Evolutionary conservation across 371 early-diverging fungal genomes (phyloP), one percentile per base, ranked within the genome.

Genomic region (Batkoa obscura): DNA sequence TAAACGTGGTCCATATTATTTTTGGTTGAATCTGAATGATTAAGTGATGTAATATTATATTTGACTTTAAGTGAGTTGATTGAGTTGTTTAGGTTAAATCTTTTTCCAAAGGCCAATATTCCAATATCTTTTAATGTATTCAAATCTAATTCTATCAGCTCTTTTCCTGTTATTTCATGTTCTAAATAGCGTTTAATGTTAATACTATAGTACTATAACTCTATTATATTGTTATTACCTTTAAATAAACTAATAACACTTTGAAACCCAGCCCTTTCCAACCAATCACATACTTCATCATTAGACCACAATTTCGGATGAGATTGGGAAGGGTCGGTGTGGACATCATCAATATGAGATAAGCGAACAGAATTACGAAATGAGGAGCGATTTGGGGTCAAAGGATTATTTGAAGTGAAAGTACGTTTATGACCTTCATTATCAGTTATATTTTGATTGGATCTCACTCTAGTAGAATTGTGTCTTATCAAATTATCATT

Each of bases 101-200:
- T 71, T 58, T 79, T 77, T 5, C 84, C 84, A 61, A 78, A 81
- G 0, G 80, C 74, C 30, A 62, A 59, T 36, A 83, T 76, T 33
- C 79, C 74, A 10, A 83, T 60, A 55, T 83, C 84, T 60, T 83
- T 83, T 31, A 83, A 62, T 8, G 78, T 70, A 43, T 74, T 71
- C 54, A 80, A 67, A 47, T 75, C 72, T 34, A 83, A 57, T 47
- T 74, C 76, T 15, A 83, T 39, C 12, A 83, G 64, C 9, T 79
- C 69, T 36, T 81, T 81, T 49, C 84, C 84, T 32, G 75, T 79
- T 41, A 83, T 81, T 49, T 83, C 84, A 60, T 79, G 76, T 0
- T 72, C 53, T 45, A n/a, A 15, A 45, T 45, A 45, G 17, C n/a
- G n/a, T n/a, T n/a, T n/a, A n/a, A n/a, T n/a, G n/a, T n/a, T n/a